Base-by-base conservation (phyloP, 2,329 filamentous ascomycete species). In the Colletotrichum sp. region DNA sequence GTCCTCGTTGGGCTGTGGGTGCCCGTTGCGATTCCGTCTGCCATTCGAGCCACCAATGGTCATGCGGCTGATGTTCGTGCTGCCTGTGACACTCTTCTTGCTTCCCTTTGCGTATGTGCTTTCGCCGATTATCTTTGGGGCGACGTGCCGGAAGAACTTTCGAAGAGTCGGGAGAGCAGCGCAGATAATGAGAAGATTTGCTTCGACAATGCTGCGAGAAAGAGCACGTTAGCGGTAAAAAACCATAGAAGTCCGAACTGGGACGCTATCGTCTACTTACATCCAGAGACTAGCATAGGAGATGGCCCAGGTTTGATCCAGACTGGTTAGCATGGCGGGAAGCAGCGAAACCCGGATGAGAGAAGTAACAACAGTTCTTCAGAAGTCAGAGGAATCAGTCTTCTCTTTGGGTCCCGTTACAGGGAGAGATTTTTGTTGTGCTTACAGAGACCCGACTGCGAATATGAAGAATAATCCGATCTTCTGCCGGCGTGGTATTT, bases 401-500 rank as follows among this genome's bases (percentile, higher is more conserved):
- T 21, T 75, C 13, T n/a, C 63, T 43, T n/a, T n/a, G n/a, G n/a
- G n/a, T 24, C 7, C 28, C 16, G 13, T 16, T 16, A 14, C 4
- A 28, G 10, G 4, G 14, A n/a, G 28, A 21, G 18, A 52, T 4
- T 21, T 7, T 76, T 68, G 65, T 69, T 77, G 81, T 85, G 82
- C 26, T 85, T 64, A 71, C 71, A 73, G 58, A 32, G 66, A 84
- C 26, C 86, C 87, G 9, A 89, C 80, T 9, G 83, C 85, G 61
- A 90, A 88, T 28, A 89, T 85, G 1, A 83, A 77, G 2, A 84
- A 79, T 5, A 89, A 76, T 0, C 83, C 86, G 26, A 88, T 72
- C 77, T 88, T 90, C 71, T 89, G 87, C 62, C 83, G 84, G 21
- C 76, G 77, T 0, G 87, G 86, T 43, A 90, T 84, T 64, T 87